Evolutionary conservation across 768 basidiomycete species (phyloP).

Genomic region (Pholiota conissans): DNA sequence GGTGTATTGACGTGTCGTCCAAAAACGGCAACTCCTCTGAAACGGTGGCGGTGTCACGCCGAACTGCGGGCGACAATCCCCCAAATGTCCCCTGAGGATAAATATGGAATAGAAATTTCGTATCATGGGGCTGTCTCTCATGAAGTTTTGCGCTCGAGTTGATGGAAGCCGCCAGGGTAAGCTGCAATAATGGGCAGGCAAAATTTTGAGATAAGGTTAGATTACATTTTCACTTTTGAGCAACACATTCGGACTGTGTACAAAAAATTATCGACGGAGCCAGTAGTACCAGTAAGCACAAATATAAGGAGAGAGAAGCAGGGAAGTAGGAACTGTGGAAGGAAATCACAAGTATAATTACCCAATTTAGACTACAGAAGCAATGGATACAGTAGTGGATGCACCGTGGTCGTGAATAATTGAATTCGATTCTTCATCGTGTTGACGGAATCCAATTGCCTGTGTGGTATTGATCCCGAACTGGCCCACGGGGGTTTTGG

Average conservation of each 20-base stretch:
- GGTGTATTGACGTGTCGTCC: constrained; percentile 23
- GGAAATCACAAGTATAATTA: too few species aligned
- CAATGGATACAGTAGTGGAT: neutral
- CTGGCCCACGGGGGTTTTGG: neutral
- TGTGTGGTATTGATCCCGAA: neutral
- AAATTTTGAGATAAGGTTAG: neutral
- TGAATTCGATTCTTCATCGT: neutral
- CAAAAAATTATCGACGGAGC: too few species aligned
- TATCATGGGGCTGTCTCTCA: too few species aligned
- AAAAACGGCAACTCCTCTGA: constrained; percentile 11
- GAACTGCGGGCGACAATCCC: neutral
- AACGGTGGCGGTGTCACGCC: neutral
- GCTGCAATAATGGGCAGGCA: too few species aligned
- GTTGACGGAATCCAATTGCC: neutral
- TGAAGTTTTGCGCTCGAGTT: too few species aligned
- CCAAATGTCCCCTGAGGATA: too few species aligned
- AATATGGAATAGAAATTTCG: too few species aligned
- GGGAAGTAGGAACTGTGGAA: too few species aligned
- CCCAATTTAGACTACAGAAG: neutral
- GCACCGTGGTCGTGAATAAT: neutral
- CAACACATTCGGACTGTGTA: too few species aligned
- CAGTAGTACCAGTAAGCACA: too few species aligned
- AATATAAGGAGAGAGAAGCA: too few species aligned
- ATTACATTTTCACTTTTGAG: neutral
- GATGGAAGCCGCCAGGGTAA: too few species aligned